Base-by-base conservation (phyloP, 768 basidiomycete genomes). In the Mycena rebaudengoi region DNA sequence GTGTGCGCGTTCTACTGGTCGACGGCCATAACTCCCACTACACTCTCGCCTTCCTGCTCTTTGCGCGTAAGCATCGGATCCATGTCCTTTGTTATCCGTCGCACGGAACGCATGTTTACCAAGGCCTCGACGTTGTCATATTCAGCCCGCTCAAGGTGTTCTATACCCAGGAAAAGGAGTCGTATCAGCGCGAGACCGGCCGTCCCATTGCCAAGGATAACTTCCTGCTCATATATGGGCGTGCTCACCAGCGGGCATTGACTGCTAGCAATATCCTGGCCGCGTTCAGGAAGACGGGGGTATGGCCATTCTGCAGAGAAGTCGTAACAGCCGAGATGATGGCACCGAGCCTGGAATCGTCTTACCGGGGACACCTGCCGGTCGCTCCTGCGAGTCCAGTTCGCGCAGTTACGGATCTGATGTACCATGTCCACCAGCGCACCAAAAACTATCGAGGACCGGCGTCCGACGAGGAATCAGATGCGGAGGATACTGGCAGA, bases 1-100 rank as follows among this genome's bases (percentile, higher is more conserved):
- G 64, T 7, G 46, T 65, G 12, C 62, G 70, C 0, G 60, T 83
- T 1, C 79, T 86, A 11, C 64, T 80, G 12, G 74, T 86, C 12
- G 81, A 86, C 73, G 80, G 85, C 0, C 84, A 86, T 55, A 77
- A 71, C 50, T 84, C 80, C 0, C 83, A 85, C 57, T 80, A 76
- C 58, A 78, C 75, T 4, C 46, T 55, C 5, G 71, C 55, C 7
- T 81, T 85, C 58, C 76, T 86, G 18, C 55, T 73, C 12, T 80
- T 80, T 70, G 79, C 80, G 0, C 52, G 66, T 2, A 48, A 68
- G 0, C 53, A 82, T 61, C 69, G 74, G 2, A 84, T 85, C n/a
- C 59, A 74, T 21, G 67, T 85, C 5, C 62, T 85, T 0, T 81
- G 79, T 61, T 85, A 84, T 70, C 83, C 80, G 16, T 67, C 82